Percentiles rank a stretch among this genome's conserved stretches.
phyloP scores from a whole-genome alignment of 1,284 basidiomycete species.

The Tetrapyrgos nigripes region DNA sequence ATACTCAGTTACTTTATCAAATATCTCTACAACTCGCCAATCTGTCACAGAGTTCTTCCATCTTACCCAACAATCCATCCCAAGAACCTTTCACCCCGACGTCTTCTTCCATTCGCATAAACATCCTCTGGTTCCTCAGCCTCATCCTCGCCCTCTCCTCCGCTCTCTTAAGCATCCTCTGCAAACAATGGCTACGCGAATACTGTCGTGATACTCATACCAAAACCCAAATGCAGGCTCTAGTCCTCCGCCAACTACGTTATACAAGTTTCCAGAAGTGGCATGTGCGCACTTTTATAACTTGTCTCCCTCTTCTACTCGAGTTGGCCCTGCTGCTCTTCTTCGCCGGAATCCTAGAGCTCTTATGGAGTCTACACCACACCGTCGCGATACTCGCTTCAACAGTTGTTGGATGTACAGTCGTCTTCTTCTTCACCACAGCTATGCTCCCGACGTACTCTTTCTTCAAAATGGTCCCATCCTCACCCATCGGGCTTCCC shows the following conservation, averaged over 20 bases:
- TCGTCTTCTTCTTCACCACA: constrained; percentile 1
- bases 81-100: neutral
- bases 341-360: constrained; percentile 6
- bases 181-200: constrained; percentile 18
- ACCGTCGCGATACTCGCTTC: neutral
- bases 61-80: neutral
- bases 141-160: constrained; percentile 7
- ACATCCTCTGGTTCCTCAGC: constrained; percentile 18
- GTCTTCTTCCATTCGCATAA: neutral
- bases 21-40: constrained; percentile 5
- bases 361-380: neutral
- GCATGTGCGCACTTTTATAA: constrained; percentile 1
- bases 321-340: constrained; percentile 9
- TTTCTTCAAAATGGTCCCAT: neutral
- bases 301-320: constrained; percentile 8
- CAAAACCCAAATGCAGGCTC: neutral
- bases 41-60: neutral
- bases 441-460: neutral
- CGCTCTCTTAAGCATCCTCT: constrained; percentile 8
- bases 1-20: constrained; percentile 14
- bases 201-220: constrained; percentile 1
- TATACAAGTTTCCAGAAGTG: neutral
- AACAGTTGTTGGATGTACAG: neutral
- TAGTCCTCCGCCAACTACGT: constrained; percentile 10
- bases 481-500: too few species aligned